Conservation (phyloP, 768 basidiomycete genomes). For the Suillus paluster region DNA sequence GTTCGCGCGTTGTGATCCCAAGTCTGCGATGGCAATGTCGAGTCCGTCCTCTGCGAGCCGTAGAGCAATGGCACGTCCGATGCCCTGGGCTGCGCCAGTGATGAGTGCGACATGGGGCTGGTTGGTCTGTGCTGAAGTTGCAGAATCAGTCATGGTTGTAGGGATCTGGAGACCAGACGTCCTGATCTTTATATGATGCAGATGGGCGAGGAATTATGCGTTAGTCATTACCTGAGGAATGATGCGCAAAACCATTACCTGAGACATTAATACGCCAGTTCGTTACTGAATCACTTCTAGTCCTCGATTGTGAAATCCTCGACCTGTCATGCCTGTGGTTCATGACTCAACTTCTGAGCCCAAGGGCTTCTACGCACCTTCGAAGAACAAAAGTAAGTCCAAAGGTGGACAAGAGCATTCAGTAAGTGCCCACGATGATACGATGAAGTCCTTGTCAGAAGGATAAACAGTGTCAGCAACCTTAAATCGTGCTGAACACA, state of each 20-base stretch:
- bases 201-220: not conserved
- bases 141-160: not conserved
- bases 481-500: not conserved
- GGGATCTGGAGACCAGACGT: not conserved
- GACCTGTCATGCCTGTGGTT: not conserved
- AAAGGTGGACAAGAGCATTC: not conserved
- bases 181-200: constrained; percentile 3
- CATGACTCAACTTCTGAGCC: not conserved
- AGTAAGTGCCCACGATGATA: not conserved
- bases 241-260: not conserved
- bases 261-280: not conserved
- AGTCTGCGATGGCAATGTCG: constrained; percentile 37
- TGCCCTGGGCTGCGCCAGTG: constrained; percentile 40
- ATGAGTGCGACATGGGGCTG: constrained; percentile 23
- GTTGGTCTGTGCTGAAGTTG: not conserved
- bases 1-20: constrained; percentile 15
- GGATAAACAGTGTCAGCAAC: not conserved
- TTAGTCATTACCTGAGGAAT: not conserved
- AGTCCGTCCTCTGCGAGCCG: constrained; percentile 38
- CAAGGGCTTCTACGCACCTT: not conserved
- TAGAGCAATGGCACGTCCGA: constrained; percentile 36
- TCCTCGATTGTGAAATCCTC: not conserved
- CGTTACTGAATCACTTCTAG: not conserved
- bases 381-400: not conserved
- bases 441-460: not conserved